Conservation (phyloP, 257 asterid genomes). For the Craterostigma plantagineum region DNA sequence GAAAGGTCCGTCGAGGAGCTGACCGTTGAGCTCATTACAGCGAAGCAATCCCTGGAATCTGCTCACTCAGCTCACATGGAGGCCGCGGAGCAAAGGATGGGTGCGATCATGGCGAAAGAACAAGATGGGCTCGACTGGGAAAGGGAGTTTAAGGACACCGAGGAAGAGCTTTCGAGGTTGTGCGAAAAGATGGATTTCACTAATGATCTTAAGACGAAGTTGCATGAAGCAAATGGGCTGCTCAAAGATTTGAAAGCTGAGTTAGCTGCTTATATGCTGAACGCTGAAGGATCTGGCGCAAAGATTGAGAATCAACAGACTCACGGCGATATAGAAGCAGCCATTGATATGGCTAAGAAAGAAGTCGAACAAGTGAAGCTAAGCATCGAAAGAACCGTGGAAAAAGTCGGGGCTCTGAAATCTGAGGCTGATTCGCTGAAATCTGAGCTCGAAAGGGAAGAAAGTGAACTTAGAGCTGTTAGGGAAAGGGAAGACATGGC, state of each 20-base stretch:
- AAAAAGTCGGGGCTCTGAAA: slow-evolving; percentile 38
- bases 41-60: slow-evolving; percentile 59
- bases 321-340: slow-evolving; percentile 35
- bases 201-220: slow-evolving; percentile 41
- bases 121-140: slow-evolving; percentile 64
- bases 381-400: slow-evolving; percentile 41
- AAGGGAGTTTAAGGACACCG: slow-evolving; percentile 50
- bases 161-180: slow-evolving; percentile 45
- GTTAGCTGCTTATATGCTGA: slow-evolving; percentile 62
- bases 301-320: slow-evolving; percentile 27
- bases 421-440: slow-evolving; percentile 41
- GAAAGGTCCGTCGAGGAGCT: slow-evolving; percentile 67
- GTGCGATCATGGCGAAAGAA: slow-evolving; percentile 58
- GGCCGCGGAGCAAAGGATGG: slow-evolving; percentile 71
- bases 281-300: slow-evolving; percentile 19
- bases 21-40: slow-evolving; percentile 50
- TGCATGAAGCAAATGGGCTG: slow-evolving; percentile 29
- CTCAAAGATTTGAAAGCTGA: slow-evolving; percentile 46
- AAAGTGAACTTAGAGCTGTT: slow-evolving; percentile 20
- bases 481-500: slow-evolving; percentile 58
- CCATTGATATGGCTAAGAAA: slow-evolving; percentile 37
- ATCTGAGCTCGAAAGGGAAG: slow-evolving; percentile 51
- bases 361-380: slow-evolving; percentile 53
- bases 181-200: slow-evolving; percentile 34
- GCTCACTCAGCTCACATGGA: slow-evolving; percentile 72